Base-by-base conservation (phyloP, 2,329 filamentous ascomycete species). In the Penicillium polonicum region DNA sequence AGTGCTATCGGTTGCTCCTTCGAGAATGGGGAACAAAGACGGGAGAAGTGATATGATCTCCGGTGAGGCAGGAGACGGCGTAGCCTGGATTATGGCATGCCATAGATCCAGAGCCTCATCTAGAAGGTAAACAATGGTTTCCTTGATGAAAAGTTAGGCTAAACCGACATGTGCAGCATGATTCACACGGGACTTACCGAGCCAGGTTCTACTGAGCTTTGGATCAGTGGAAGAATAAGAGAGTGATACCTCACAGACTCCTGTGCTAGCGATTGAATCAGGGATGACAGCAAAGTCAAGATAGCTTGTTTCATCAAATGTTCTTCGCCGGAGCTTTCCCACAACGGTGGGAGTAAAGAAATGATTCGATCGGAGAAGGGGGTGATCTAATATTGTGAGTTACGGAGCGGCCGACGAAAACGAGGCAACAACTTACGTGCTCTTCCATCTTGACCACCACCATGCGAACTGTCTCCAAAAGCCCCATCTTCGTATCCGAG, bases 251-350 rank as follows among this genome's bases (percentile, higher is more conserved):
- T 83, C 60, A 88, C 83, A 5, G 91, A 94, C 10, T 88, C 84
- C 13, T 84, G 82, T 58, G 89, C 91, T 85, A 97, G 90, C 2
- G 92, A 89, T 70, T 87, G 87, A n/a, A 96, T 90, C 15, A 99
- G 81, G 2, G 91, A 88, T 2, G 90, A 83, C 51, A 97, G 85
- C 39, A 97, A 88, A 2, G 89, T 90, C 57, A 97, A 83, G 52
- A 97, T 92, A 1, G 91, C 87, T 75, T 97, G 92, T 74, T 97
- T 97, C 81, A 97, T 89, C 73, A 97, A 85, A 75, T 92, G 91
- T 68, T 94, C 90, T 59, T 96, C 89, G 0, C 88, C 91, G 3
- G 90, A 91, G 51, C 88, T 85, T 59, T 90, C 87, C 94, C 94
- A 99, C 0, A 97, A 81, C 4, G 82, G 82, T 0, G 93, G 92